Base-by-base conservation (phyloP, 352 stramenopile genomes). In the Phytophthora cajani region DNA sequence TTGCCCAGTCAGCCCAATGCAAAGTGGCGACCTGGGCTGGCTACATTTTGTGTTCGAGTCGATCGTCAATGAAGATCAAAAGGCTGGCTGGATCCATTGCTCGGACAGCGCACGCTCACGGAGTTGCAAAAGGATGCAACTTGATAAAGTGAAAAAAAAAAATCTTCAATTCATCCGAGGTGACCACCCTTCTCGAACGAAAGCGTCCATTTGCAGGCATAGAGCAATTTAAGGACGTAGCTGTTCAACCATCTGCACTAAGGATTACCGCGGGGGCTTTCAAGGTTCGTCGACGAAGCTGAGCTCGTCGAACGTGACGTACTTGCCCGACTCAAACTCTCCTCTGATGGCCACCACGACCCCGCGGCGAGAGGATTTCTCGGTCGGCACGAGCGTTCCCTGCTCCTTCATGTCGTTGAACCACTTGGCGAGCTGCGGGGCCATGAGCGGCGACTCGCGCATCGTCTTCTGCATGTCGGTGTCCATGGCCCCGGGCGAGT, bases 401-500 rank as follows among this genome's bases (percentile, higher is more conserved):
- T 86, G 27, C 59, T 71, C 67, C 73, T 91, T 87, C 74, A 91
- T 82, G 33, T 80, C 58, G 36, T 71, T 51, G 60, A 85, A 92
- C 71, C 77, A 87, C 7, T 66, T 58, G 19, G 63, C 53, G 8
- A 89, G 64, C 36, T 71, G 62, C 6, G 67, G 58, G 10, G 78
- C 66, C 51, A 89, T 74, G 4, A 44, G 56, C 4, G 74, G 51
- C 10, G 77, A 87, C 58, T 87, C 79, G 10, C 82, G 81, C 59
- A 92, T 81, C 12, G 67, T 77, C 19, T 69, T 46, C 56, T 93
- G 80, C 87, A 97, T 97, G 61, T 81, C 81, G 42, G 89, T 97
- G 69, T 96, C 81, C 81, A 97, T 91, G 0, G 89, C 84, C 11
- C 90, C 89, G 2, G 90, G 90, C 33, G 90, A 89, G 63, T 96